Conservation (phyloP, 805 yeast genomes). For the Ogataea allantospora region DNA sequence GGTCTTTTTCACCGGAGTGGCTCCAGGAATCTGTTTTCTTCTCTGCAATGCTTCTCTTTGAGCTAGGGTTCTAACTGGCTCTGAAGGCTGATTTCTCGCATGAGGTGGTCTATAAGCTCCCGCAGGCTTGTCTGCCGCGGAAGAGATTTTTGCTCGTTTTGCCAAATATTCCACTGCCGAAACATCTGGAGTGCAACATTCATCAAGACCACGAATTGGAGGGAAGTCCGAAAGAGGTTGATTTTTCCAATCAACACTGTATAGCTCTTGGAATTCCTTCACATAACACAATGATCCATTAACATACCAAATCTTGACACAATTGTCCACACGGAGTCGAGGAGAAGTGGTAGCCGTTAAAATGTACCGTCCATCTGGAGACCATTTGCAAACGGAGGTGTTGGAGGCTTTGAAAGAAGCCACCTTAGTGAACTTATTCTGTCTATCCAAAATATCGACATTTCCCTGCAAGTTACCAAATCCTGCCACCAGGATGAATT, state of each 20-base stretch:
- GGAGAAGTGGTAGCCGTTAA: constrained; percentile 97
- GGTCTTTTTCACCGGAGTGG: constrained; percentile 32
- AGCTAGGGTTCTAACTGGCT: constrained; percentile 49
- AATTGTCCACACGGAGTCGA: constrained; percentile 93
- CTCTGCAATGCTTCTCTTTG: constrained; percentile 49
- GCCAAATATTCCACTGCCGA: constrained; percentile 62
- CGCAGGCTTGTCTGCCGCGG: constrained; percentile 48
- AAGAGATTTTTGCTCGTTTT: constrained; percentile 36
- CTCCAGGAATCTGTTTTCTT: constrained; percentile 29
- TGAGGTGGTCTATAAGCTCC: constrained; percentile 98
- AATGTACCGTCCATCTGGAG: constrained; percentile 92
- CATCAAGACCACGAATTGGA: constrained; percentile 46
- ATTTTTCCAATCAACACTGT: constrained; percentile 83
- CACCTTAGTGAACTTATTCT: constrained; percentile 75
- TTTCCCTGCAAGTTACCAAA: constrained; percentile 97
- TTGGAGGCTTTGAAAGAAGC: constrained; percentile 87
- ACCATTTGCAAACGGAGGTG: constrained; percentile 96
- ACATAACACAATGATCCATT: constrained; percentile 76
- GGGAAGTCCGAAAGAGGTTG: constrained; percentile 55
- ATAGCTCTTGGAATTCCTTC: constrained; percentile 79
- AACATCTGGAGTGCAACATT: constrained; percentile 66
- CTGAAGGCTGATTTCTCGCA: constrained; percentile 50
- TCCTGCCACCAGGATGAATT: constrained; percentile 89
- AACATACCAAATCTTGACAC: constrained; percentile 90
- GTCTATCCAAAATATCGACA: constrained; percentile 92